A percentile compares a stretch with the other conserved stretches of the same genome.
Conservation (phyloP, 371 early-diverging fungal genomes). For the Mortierella sp. region DNA sequence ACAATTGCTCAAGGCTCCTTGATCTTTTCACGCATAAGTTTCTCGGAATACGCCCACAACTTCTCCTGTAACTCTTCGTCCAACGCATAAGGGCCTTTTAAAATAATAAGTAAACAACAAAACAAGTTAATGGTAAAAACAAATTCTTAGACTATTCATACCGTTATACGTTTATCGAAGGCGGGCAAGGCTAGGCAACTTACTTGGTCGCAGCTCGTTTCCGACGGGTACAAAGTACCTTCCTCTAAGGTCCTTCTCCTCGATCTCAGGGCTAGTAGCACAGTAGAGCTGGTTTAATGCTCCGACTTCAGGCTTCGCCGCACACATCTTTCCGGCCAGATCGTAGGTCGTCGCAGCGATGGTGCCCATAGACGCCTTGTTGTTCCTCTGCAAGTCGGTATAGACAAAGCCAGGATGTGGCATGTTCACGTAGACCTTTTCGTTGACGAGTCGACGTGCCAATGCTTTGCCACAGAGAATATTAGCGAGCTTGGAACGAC, state of each 20-base stretch:
- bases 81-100: slow-evolving; percentile 17
- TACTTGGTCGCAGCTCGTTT: slow-evolving; percentile 43
- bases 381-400: slow-evolving; percentile 38
- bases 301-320: slow-evolving; percentile 54
- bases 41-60: slow-evolving; percentile 40
- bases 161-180: too few relatives aligned
- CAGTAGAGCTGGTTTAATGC: slow-evolving; percentile 70
- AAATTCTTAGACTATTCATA: too few relatives aligned
- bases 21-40: slow-evolving; percentile 25
- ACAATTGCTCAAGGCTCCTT: slow-evolving; percentile 9
- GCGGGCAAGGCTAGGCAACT: slow-evolving; percentile 1
- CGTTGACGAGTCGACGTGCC: slow-evolving; percentile 46
- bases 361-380: slow-evolving; percentile 27
- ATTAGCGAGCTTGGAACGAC: slow-evolving; percentile 72
- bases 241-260: slow-evolving; percentile 34
- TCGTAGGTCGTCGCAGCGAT: slow-evolving; percentile 16
- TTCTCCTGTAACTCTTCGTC: slow-evolving; percentile 42
- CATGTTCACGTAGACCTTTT: slow-evolving; percentile 44
- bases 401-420: slow-evolving; percentile 50
- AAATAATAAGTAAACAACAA: neutral
- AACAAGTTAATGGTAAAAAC: too few relatives aligned
- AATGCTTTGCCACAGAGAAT: slow-evolving; percentile 68
- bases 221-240: slow-evolving; percentile 45
- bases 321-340: slow-evolving; percentile 31
- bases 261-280: slow-evolving; percentile 67